phyloP scores from a whole-genome alignment of 2,329 filamentous ascomycete genomes.

The Microcyclospora pomicola region DNA sequence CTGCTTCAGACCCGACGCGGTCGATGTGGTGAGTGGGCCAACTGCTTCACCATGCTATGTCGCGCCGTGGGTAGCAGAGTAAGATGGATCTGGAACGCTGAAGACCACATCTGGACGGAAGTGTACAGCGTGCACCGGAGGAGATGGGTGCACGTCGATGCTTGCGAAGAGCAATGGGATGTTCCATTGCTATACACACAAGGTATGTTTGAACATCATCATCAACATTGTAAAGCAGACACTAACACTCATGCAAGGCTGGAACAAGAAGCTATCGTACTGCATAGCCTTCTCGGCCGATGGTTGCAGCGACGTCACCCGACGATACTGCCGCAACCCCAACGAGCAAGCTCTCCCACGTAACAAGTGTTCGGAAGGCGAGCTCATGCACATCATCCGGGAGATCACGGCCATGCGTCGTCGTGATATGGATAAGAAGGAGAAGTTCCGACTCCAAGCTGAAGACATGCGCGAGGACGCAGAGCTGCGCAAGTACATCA shows the following conservation, averaged over 20 bases:
- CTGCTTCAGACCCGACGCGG: slow-evolving; percentile 75
- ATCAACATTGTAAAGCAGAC: background rate
- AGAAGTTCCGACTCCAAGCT: slow-evolving; percentile 67
- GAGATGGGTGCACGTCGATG: slow-evolving; percentile 93
- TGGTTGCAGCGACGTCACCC: slow-evolving; percentile 55
- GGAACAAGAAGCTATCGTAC: slow-evolving; percentile 94
- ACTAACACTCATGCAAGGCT: slow-evolving; percentile 39
- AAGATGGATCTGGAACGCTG: slow-evolving; percentile 95
- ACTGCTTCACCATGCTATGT: slow-evolving; percentile 98
- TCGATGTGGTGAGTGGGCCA: slow-evolving; percentile 89
- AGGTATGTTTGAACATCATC: slow-evolving; percentile 35
- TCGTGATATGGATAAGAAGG: slow-evolving; percentile 70
- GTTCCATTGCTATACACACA: slow-evolving; percentile 84
- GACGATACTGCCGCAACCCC: slow-evolving; percentile 55
- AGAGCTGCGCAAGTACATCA: slow-evolving; percentile 60
- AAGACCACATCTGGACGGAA: slow-evolving; percentile 96
- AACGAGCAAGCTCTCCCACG: slow-evolving; percentile 59
- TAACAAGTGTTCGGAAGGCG: slow-evolving; percentile 71
- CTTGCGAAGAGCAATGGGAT: slow-evolving; percentile 90
- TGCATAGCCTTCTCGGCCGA: slow-evolving; percentile 94
- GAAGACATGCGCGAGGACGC: slow-evolving; percentile 64
- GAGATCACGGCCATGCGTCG: slow-evolving; percentile 80
- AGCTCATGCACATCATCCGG: slow-evolving; percentile 78
- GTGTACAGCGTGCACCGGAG: slow-evolving; percentile 89
- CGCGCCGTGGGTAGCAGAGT: slow-evolving; percentile 80